Conservation (phyloP, 306 rosid species). For the Glycine tomentella region DNA sequence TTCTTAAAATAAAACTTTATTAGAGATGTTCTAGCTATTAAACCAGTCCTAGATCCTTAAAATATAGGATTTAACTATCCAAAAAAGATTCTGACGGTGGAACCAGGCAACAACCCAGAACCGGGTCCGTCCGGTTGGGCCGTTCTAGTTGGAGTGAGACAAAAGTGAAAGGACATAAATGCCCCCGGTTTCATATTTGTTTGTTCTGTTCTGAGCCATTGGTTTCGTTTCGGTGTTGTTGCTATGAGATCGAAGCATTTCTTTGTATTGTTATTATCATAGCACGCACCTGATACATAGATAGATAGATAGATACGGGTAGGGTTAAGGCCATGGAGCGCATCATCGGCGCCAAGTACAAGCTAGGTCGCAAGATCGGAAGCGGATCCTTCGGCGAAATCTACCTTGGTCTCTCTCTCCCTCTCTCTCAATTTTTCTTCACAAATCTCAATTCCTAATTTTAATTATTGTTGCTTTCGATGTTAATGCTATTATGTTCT, state of each 20-base stretch:
- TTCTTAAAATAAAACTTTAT: no score
- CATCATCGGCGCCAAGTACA: conserved; percentile 80
- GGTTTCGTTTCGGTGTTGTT: neutral
- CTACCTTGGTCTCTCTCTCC: conserved; percentile 67
- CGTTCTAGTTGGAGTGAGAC: no score
- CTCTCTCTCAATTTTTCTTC: conserved; percentile 17
- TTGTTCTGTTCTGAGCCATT: neutral
- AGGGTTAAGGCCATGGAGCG: conserved; percentile 49
- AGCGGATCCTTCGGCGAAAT: conserved; percentile 99
- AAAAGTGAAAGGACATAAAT: neutral
- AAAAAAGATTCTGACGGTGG: no score
- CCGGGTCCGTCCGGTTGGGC: no score
- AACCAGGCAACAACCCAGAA: no score
- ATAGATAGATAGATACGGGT: neutral
- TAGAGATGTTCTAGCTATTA: no score
- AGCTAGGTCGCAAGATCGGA: conserved; percentile 98
- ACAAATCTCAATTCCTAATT: neutral
- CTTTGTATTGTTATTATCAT: neutral
- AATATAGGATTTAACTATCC: no score
- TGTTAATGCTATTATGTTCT: neutral
- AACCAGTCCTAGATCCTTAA: no score
- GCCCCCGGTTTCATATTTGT: neutral
- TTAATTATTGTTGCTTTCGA: neutral
- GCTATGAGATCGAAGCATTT: neutral
- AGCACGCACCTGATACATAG: neutral